Evolutionary conservation across 1,139 yeast genomes (phyloP).

Genomic region (Geotrichum siamense): DNA sequence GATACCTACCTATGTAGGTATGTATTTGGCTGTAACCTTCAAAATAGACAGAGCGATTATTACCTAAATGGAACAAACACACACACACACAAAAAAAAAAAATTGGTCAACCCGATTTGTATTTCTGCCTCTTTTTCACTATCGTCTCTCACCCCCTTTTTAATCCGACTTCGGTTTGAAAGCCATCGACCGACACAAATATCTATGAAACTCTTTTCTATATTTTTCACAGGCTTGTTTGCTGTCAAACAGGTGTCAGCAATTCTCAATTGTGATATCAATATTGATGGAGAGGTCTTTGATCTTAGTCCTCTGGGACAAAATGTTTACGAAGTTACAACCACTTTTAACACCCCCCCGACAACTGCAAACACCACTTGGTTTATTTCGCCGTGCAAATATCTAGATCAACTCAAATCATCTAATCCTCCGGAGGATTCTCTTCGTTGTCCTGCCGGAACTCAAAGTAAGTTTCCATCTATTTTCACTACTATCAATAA

Average conservation of each 20-base stretch:
- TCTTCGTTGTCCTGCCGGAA: constrained; percentile 53
- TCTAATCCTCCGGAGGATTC: constrained; percentile 30
- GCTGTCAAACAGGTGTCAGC: constrained; percentile 27
- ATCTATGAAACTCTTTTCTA: no score
- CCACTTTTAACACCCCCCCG: constrained; percentile 64
- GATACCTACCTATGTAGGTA: no score
- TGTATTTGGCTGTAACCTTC: no score
- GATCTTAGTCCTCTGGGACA: constrained; percentile 37
- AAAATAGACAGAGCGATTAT: no score
- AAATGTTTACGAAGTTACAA: constrained; percentile 42
- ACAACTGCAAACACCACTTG: constrained; percentile 55
- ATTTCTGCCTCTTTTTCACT: no score
- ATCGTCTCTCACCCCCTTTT: no score
- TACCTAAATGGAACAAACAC: no score
- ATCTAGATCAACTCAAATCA: constrained; percentile 29
- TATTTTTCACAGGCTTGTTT: constrained; percentile 14
- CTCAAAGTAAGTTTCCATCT: constrained; percentile 45
- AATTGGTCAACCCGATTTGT: no score
- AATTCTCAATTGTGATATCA: constrained; percentile 44
- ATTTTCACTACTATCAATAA: no score
- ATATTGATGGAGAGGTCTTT: constrained; percentile 40
- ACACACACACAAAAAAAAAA: no score
- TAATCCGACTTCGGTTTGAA: no score
- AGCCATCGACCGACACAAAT: no score
- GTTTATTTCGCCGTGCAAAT: constrained; percentile 64